Evolutionary conservation across 2,329 filamentous ascomycete species (phyloP).

Genomic region (Pezicula neosporulosa): DNA sequence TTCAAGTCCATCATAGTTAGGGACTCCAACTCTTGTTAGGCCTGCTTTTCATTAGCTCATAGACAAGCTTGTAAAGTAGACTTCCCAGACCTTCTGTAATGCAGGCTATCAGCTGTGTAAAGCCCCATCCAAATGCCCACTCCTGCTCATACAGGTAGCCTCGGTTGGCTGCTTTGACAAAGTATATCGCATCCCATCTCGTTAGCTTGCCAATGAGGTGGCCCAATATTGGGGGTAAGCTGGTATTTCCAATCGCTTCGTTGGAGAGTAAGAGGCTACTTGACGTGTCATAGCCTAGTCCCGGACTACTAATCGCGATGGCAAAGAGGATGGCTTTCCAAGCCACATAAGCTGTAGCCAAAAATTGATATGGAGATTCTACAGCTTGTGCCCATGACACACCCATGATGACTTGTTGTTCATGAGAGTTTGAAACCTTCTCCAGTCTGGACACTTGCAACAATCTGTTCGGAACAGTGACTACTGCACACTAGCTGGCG

Average conservation of each 20-base stretch:
- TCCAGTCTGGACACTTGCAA: too few relatives aligned
- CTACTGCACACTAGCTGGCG: too few relatives aligned
- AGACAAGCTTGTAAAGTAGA: neutral
- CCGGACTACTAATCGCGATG: constrained; percentile 53
- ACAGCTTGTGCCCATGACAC: constrained; percentile 9
- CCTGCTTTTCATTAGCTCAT: constrained; percentile 8
- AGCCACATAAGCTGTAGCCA: constrained; percentile 42
- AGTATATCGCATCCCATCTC: constrained; percentile 83
- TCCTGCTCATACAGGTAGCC: constrained; percentile 77
- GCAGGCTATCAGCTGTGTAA: constrained; percentile 36
- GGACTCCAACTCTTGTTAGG: constrained; percentile 23
- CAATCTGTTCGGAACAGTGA: too few relatives aligned
- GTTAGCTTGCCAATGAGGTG: constrained; percentile 47
- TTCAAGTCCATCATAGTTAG: constrained; percentile 33
- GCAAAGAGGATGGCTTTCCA: constrained; percentile 69
- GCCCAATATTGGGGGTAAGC: constrained; percentile 21
- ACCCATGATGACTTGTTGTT: constrained; percentile 8
- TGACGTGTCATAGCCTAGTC: constrained; percentile 75
- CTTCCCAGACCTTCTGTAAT: constrained; percentile 14
- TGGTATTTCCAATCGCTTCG: neutral
- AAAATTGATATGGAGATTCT: constrained; percentile 16
- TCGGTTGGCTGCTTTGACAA: constrained; percentile 55
- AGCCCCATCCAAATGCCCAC: constrained; percentile 72
- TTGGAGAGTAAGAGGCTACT: constrained; percentile 47
- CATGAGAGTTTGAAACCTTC: too few relatives aligned